These are phyloP conservation scores for Porcisia hertigi DNA, from an alignment of 208 protist species.

Conservation along the genomic window DNA sequence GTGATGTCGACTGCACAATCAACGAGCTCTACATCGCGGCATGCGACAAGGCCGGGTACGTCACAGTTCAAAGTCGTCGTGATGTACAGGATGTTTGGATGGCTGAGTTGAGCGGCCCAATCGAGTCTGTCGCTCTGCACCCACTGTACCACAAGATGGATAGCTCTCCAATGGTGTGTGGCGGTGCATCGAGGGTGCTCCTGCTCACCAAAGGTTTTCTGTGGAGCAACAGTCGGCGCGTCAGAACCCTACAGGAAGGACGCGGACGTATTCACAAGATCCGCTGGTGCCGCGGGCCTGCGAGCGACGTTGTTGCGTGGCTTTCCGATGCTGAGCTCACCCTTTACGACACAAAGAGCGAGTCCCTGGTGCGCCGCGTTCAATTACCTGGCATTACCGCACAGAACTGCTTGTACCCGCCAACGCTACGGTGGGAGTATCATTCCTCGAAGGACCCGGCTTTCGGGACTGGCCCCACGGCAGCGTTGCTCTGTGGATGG, in stretches of 20 bases:
- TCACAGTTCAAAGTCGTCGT: slow-evolving; percentile 42
- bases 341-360: slow-evolving; percentile 52
- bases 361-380: slow-evolving; percentile 31
- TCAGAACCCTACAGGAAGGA: slow-evolving; percentile 47
- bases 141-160: slow-evolving; percentile 52
- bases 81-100: slow-evolving; percentile 44
- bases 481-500: slow-evolving; percentile 61
- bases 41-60: slow-evolving; percentile 53
- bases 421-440: slow-evolving; percentile 60
- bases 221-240: slow-evolving; percentile 51
- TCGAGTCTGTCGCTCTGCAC: slow-evolving; percentile 62
- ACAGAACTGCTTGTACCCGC: slow-evolving; percentile 48
- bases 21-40: slow-evolving; percentile 53
- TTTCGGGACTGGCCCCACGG: neutral
- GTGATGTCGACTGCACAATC: slow-evolving; percentile 58
- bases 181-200: slow-evolving; percentile 49
- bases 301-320: slow-evolving; percentile 63
- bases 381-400: slow-evolving; percentile 16
- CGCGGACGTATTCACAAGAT: slow-evolving; percentile 52
- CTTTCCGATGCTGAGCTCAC: slow-evolving; percentile 54
- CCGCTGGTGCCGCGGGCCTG: slow-evolving; percentile 49
- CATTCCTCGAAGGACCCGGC: neutral
- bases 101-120: slow-evolving; percentile 43
- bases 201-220: slow-evolving; percentile 46
- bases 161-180: slow-evolving; percentile 44